These are phyloP conservation scores for Candida gigantensis DNA, from an alignment of 1,139 yeast genomes.

Conservation along the genomic window DNA sequence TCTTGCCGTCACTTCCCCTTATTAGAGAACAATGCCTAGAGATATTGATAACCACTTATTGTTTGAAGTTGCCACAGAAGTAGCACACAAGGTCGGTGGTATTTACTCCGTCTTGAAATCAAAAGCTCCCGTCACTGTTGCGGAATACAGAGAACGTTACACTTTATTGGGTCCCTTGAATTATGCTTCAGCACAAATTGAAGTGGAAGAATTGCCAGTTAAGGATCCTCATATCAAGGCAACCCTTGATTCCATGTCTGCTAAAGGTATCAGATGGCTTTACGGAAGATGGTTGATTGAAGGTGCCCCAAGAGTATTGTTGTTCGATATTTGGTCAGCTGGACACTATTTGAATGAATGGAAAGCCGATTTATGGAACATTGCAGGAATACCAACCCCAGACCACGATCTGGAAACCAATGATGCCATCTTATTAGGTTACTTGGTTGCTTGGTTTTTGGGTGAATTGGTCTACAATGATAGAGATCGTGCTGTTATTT, in stretches of 20 bases:
- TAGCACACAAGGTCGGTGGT: conserved; percentile 97
- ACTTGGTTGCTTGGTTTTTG: conserved; percentile 93
- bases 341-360: conserved; percentile 75
- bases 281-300: conserved; percentile 98
- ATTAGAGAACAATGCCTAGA: conserved; percentile 76
- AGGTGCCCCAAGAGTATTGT: conserved; percentile 91
- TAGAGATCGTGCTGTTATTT: conserved; percentile 81
- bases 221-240: conserved; percentile 60
- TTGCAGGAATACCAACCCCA: conserved; percentile 92
- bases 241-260: conserved; percentile 71
- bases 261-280: conserved; percentile 78
- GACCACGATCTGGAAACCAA: conserved; percentile 85
- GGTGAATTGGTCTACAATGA: conserved; percentile 89
- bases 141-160: conserved; percentile 88
- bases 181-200: conserved; percentile 80
- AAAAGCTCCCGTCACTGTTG: conserved; percentile 94
- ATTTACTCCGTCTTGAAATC: conserved; percentile 95
- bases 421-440: conserved; percentile 90
- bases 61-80: conserved; percentile 96
- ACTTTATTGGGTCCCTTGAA: conserved; percentile 86
- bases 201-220: conserved; percentile 85
- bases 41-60: conserved; percentile 80
- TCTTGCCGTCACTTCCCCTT: conserved; percentile 1
- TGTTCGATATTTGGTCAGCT: conserved; percentile 85
- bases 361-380: conserved; percentile 91